Percentiles rank a stretch among this genome's conserved stretches.
These are phyloP conservation scores for Sugiyamaella marilandica DNA, from an alignment of 805 yeast genomes.

Conservation along the genomic window DNA sequence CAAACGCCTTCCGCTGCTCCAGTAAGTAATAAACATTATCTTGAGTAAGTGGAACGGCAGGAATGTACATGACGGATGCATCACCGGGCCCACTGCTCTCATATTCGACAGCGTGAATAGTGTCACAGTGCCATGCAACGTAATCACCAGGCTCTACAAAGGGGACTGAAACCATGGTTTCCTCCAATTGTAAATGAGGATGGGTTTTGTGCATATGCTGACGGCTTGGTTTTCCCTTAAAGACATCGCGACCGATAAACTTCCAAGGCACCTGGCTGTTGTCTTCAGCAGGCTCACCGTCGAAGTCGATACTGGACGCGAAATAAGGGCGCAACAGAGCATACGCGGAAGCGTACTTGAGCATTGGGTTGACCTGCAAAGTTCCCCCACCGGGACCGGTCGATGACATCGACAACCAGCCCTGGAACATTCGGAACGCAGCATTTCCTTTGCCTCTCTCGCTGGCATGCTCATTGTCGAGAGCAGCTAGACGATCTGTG, in stretches of 20 bases:
- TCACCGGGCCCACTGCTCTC: constrained; percentile 33
- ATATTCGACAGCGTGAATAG: constrained; percentile 40
- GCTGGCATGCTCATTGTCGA: constrained; percentile 34
- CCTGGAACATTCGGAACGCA: constrained; percentile 42
- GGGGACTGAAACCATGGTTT: constrained; percentile 37
- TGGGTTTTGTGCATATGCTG: constrained; percentile 29
- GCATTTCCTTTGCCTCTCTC: constrained; percentile 30
- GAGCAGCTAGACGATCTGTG: constrained; percentile 32
- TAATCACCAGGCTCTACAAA: constrained; percentile 40
- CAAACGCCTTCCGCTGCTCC: constrained; percentile 25
- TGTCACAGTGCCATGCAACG: constrained; percentile 44
- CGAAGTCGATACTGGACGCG: constrained; percentile 22
- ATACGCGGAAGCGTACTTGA: constrained; percentile 38
- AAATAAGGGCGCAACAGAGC: constrained; percentile 40
- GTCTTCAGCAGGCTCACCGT: constrained; percentile 13
- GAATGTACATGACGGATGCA: constrained; percentile 39
- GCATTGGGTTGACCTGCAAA: constrained; percentile 36
- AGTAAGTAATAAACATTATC: constrained; percentile 19
- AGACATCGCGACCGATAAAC: constrained; percentile 35
- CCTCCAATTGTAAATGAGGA: constrained; percentile 35
- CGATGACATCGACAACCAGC: constrained; percentile 41
- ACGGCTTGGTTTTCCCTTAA: constrained; percentile 34
- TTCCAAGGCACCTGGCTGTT: constrained; percentile 17
- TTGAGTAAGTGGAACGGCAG: constrained; percentile 34
- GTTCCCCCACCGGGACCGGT: constrained; percentile 40